These are phyloP conservation scores for Podospora tetraspora DNA, from an alignment of 495 filamentous ascomycete species.

Conservation along the genomic window DNA sequence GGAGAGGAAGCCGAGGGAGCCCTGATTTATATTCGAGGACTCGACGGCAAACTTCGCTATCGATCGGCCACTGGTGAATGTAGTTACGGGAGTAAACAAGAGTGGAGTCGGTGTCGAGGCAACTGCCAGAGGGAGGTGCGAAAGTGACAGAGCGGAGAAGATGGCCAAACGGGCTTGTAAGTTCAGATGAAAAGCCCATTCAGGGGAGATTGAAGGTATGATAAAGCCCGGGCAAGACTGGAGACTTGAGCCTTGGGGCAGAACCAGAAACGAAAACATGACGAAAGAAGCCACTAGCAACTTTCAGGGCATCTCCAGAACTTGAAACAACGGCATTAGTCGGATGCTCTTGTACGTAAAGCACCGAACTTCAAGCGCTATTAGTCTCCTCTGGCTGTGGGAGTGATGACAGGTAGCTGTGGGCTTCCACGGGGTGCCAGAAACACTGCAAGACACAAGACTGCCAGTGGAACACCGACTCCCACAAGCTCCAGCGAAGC, in stretches of 20 bases:
- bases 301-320: not conserved
- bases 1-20: not conserved
- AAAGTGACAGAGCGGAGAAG: not conserved
- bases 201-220: not conserved
- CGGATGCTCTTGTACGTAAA: too few relatives aligned
- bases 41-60: too few relatives aligned
- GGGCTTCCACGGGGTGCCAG: not conserved
- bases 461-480: not conserved
- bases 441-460: not conserved
- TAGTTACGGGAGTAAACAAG: not conserved
- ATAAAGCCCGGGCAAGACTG: too few relatives aligned
- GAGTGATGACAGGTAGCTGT: not conserved
- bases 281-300: not conserved
- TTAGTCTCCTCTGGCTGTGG: not conserved
- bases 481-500: not conserved
- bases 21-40: not conserved
- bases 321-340: too few relatives aligned
- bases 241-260: not conserved
- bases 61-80: not conserved
- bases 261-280: not conserved
- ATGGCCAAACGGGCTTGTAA: not conserved
- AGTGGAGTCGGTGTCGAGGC: not conserved
- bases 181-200: not conserved
- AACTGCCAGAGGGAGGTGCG: not conserved
- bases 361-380: not conserved